Conservation (phyloP, 1,139 yeast genomes). For the Diutina neorugosa region DNA sequence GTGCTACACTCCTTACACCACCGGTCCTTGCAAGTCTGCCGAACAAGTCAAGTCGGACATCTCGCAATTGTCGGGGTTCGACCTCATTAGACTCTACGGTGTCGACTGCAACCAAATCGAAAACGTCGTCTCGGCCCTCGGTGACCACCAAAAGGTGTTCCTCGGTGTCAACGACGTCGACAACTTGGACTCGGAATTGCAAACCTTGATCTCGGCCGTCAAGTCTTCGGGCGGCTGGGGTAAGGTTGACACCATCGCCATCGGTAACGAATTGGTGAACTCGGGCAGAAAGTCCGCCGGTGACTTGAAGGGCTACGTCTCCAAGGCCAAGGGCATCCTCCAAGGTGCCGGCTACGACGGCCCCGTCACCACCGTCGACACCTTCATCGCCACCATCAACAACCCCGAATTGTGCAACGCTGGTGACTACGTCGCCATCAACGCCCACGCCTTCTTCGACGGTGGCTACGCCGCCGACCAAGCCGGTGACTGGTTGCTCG, state of each 20-base stretch:
- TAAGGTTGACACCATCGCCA: constrained; percentile 59
- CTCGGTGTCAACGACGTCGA: constrained; percentile 9
- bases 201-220: constrained; percentile 43
- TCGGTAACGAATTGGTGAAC: constrained; percentile 78
- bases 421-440: constrained; percentile 73
- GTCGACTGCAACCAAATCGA: constrained; percentile 11
- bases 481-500: constrained; percentile 60
- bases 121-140: constrained; percentile 9
- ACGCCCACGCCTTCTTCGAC: constrained; percentile 75
- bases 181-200: constrained; percentile 23
- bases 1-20: constrained; percentile 72
- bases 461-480: constrained; percentile 51
- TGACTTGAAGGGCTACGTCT: constrained; percentile 43
- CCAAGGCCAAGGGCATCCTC: constrained; percentile 48
- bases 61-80: constrained; percentile 38
- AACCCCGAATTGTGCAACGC: constrained; percentile 60
- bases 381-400: constrained; percentile 59
- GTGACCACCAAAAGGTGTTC: constrained; percentile 10
- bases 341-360: constrained; percentile 52
- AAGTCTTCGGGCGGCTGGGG: constrained; percentile 40
- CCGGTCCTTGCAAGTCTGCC: constrained; percentile 64
- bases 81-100: constrained; percentile 50
- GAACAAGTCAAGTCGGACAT: constrained; percentile 50
- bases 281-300: constrained; percentile 46
- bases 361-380: constrained; percentile 66